Base-by-base conservation (phyloP, 139 green algal genomes). In the Dunaliella sp. region DNA sequence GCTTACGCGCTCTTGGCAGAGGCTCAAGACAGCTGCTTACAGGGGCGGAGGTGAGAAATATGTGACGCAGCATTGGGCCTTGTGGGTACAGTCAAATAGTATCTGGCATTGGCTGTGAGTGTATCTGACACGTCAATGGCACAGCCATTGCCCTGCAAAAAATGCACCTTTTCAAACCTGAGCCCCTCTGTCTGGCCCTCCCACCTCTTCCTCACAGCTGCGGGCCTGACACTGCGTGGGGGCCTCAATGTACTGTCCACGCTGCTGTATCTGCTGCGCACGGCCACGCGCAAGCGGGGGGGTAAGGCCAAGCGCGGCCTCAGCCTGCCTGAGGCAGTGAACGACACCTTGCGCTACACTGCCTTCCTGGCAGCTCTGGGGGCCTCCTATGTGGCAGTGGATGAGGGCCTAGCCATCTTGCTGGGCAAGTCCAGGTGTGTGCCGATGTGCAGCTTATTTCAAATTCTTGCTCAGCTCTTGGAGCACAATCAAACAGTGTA, bases 381-480 rank as follows among this genome's bases (percentile, higher is more conserved):
- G 28, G 92, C 88, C n/a, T 83, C 91, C 0, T 96, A 93, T 84
- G 94, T 97, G 0, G 82, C 80, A 0, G 89, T 93, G 1, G 96
- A 98, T 75, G 96, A 98, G 85, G 88, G 86, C 38, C 92, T 98
- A 1, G 93, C 93, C 7, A 83, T 90, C 3, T 1, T 90, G 0
- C 84, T 94, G 1, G 95, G 95, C 72, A 95, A 94, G 83, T 73
- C 91, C 0, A 92, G 87, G 92, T 96, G n/a, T n/a, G n/a, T n/a
- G n/a, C n/a, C n/a, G n/a, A n/a, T n/a, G n/a, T n/a, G n/a, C n/a
- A n/a, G n/a, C n/a, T n/a, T n/a, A n/a, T n/a, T n/a, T n/a, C n/a
- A n/a, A n/a, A n/a, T n/a, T n/a, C n/a, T n/a, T n/a, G n/a, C n/a
- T n/a, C n/a, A n/a, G n/a, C n/a, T n/a, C n/a, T n/a, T n/a, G n/a